Percentiles rank a stretch among this genome's conserved stretches.
These are phyloP conservation scores for Didymella keratinophila DNA, from an alignment of 2,329 filamentous ascomycete species.

Conservation along the genomic window DNA sequence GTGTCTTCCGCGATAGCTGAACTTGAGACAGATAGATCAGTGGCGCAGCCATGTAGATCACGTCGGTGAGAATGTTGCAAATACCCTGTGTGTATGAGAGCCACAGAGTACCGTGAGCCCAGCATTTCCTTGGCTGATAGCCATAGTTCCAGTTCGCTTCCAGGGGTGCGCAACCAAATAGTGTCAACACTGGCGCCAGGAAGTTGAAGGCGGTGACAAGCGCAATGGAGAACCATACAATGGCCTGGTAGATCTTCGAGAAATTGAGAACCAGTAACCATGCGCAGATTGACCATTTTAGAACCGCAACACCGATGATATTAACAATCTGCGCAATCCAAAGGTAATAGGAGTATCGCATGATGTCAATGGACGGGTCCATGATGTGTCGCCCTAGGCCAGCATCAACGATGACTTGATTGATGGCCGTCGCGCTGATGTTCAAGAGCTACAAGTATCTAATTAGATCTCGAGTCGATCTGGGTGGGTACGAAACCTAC, in stretches of 20 bases:
- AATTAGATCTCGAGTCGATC: slow-evolving; percentile 16
- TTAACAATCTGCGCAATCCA: slow-evolving; percentile 40
- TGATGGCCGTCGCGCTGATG: slow-evolving; percentile 23
- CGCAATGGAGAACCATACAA: slow-evolving; percentile 40
- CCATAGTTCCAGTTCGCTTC: slow-evolving; percentile 40
- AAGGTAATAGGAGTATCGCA: slow-evolving; percentile 32
- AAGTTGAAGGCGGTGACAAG: slow-evolving; percentile 41
- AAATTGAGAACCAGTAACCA: slow-evolving; percentile 43
- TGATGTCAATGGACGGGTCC: slow-evolving; percentile 30
- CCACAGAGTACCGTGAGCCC: slow-evolving; percentile 30
- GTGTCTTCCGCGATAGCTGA: slow-evolving; percentile 34
- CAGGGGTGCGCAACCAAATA: slow-evolving; percentile 39
- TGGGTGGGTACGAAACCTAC: slow-evolving; percentile 26
- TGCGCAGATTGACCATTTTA: slow-evolving; percentile 44
- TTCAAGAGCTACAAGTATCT: slow-evolving; percentile 26
- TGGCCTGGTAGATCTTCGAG: slow-evolving; percentile 32
- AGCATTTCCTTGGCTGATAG: slow-evolving; percentile 29
- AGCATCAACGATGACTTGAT: slow-evolving; percentile 27
- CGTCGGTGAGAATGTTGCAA: slow-evolving; percentile 41
- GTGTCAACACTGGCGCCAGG: slow-evolving; percentile 32
- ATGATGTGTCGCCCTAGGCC: slow-evolving; percentile 36
- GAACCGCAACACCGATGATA: slow-evolving; percentile 38
- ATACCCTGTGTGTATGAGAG: slow-evolving; percentile 39
- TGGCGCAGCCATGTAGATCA: slow-evolving; percentile 40
- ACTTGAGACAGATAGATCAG: slow-evolving; percentile 38